Conservation (phyloP, 2,329 filamentous ascomycete species). For the Escovopsis sp. region DNA sequence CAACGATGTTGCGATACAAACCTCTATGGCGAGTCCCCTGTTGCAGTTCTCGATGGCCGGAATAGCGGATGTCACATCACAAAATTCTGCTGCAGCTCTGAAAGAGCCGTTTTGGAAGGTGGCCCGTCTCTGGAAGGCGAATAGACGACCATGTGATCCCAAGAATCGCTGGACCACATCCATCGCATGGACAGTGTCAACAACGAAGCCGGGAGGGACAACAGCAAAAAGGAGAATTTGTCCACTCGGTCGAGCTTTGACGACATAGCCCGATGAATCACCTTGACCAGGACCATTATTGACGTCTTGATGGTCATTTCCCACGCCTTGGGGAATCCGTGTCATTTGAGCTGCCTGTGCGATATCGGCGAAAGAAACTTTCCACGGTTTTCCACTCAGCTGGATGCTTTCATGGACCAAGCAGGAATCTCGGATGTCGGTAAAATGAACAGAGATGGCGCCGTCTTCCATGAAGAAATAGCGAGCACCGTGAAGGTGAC, state of each 20-base stretch:
- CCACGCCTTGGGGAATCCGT: not conserved
- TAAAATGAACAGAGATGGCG: conserved; percentile 39
- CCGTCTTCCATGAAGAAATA: conserved; percentile 22
- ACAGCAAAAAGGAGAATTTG: conserved; percentile 17
- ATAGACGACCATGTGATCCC: conserved; percentile 34
- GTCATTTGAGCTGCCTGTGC: not conserved
- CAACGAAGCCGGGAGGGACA: conserved; percentile 6
- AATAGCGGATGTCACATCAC: conserved; percentile 30
- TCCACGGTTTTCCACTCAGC: conserved; percentile 31
- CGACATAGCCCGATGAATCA: not conserved
- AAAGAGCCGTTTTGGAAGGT: conserved; percentile 28
- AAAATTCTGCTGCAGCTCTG: conserved; percentile 37
- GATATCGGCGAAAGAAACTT: conserved; percentile 10
- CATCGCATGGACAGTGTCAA: conserved; percentile 21
- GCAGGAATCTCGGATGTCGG: conserved; percentile 45
- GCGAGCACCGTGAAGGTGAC: conserved; percentile 22
- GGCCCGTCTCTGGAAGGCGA: conserved; percentile 31
- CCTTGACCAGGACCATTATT: not conserved
- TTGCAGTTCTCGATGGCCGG: conserved; percentile 24
- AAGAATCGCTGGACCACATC: conserved; percentile 22
- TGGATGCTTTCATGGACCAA: conserved; percentile 32
- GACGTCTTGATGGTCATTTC: not conserved
- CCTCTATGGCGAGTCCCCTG: conserved; percentile 11
- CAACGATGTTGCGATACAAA: conserved; percentile 7
- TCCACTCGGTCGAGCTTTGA: conserved; percentile 9